Conservation (phyloP, 2,329 filamentous ascomycete species). For the Fusarium sp. region DNA sequence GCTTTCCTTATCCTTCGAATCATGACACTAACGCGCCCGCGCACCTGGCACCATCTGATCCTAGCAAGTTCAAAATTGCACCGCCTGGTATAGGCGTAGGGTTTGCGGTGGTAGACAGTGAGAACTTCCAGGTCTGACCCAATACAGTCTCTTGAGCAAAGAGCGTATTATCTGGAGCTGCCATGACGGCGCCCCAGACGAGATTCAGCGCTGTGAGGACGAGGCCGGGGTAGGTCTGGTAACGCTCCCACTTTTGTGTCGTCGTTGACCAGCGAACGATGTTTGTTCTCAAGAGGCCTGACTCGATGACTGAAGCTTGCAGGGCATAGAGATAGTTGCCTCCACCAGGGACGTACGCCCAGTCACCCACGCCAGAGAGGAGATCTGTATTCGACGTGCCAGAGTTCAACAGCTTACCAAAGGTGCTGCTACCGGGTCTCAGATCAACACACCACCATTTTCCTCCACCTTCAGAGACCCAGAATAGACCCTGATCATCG, state of each 20-base stretch:
- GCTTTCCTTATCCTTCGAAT: neutral
- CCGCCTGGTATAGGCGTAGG: neutral
- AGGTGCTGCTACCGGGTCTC: neutral
- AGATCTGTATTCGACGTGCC: neutral
- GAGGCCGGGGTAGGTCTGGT: neutral
- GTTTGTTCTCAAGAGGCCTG: slow-evolving; percentile 8
- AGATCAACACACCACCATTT: slow-evolving; percentile 35
- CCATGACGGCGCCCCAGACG: slow-evolving; percentile 15
- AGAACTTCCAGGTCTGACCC: slow-evolving; percentile 30
- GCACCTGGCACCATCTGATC: slow-evolving; percentile 34
- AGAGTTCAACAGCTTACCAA: neutral
- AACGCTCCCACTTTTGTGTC: slow-evolving; percentile 3
- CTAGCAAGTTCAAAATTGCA: slow-evolving; percentile 11
- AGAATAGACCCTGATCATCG: slow-evolving; percentile 20
- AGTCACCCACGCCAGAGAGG: slow-evolving; percentile 11
- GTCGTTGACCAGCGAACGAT: slow-evolving; percentile 17
- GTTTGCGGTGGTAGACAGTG: neutral
- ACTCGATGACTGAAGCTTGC: slow-evolving; percentile 9
- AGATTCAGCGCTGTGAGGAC: slow-evolving; percentile 8
- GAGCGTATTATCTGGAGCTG: neutral
- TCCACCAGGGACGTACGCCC: slow-evolving; percentile 35
- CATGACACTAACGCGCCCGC: neutral
- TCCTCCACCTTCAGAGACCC: slow-evolving; percentile 13
- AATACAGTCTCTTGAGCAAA: slow-evolving; percentile 21
- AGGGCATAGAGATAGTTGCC: slow-evolving; percentile 34